These are phyloP conservation scores for Boletus rufocinnamomeus DNA, from an alignment of 768 basidiomycete species.

Conservation along the genomic window DNA sequence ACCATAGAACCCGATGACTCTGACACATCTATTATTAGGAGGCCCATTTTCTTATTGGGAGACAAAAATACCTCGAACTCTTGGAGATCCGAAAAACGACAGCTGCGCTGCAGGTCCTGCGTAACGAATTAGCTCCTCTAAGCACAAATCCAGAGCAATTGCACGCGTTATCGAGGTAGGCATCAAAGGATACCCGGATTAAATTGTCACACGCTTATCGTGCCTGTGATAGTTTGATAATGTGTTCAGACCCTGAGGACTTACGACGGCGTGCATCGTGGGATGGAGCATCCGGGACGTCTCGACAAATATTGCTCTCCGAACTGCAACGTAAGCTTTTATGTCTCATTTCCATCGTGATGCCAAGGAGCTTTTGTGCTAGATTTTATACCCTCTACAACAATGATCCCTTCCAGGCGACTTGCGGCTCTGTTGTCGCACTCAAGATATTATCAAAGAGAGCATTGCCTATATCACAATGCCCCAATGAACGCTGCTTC, in stretches of 20 bases:
- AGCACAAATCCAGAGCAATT: conserved; percentile 79
- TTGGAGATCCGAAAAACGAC: conserved; percentile 81
- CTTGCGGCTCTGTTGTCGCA: conserved; percentile 85
- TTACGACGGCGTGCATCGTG: conserved; percentile 78
- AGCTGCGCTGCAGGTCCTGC: conserved; percentile 79
- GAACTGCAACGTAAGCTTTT: conserved; percentile 73
- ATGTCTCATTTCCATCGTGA: not conserved
- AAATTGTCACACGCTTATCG: conserved; percentile 18
- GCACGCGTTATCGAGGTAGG: conserved; percentile 85
- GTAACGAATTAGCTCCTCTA: conserved; percentile 85
- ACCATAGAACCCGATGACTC: conserved; percentile 11
- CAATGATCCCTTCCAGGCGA: conserved; percentile 92
- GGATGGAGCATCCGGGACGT: conserved; percentile 85
- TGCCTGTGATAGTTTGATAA: conserved; percentile 65
- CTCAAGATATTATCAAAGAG: conserved; percentile 77
- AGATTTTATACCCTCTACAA: conserved; percentile 88
- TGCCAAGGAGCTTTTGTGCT: conserved; percentile 6
- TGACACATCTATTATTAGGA: conserved; percentile 50
- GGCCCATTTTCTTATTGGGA: conserved; percentile 82
- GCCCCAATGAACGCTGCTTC: conserved; percentile 53
- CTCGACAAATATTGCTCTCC: conserved; percentile 72
- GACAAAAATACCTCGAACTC: conserved; percentile 95
- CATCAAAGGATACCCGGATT: conserved; percentile 16
- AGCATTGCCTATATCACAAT: conserved; percentile 87
- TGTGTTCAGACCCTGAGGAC: conserved; percentile 88